These are phyloP conservation scores for Thoreauomyces humboldtii DNA, from an alignment of 192 early-diverging fungal genomes.

Conservation along the genomic window DNA sequence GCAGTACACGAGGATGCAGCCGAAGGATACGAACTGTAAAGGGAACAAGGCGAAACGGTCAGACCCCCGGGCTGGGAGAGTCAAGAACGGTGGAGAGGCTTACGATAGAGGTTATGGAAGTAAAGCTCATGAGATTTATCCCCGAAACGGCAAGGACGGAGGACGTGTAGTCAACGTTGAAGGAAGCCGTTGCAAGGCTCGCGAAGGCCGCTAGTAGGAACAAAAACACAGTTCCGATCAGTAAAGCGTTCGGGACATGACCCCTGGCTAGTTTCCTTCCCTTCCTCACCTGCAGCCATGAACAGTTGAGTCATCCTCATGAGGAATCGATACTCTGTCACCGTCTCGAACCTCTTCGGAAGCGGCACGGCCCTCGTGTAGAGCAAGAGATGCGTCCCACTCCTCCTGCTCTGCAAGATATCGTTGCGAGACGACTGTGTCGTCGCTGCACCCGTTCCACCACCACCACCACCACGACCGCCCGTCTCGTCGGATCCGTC, in stretches of 20 bases:
- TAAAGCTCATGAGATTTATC: constrained; percentile 46
- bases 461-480: no score
- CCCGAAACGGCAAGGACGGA: constrained; percentile 40
- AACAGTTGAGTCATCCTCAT: constrained; percentile 29
- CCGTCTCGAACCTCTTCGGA: constrained; percentile 26
- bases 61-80: no score
- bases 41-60: no score
- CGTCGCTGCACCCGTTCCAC: no score
- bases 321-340: constrained; percentile 27
- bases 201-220: constrained; percentile 33
- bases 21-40: constrained; percentile 44
- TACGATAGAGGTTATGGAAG: constrained; percentile 41
- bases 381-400: constrained; percentile 25
- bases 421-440: no score
- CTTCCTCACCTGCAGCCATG: constrained; percentile 17
- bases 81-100: neutral
- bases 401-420: no score
- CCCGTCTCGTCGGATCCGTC: no score
- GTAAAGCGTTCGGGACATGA: neutral
- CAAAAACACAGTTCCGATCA: no score
- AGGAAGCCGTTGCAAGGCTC: constrained; percentile 38
- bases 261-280: neutral
- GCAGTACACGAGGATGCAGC: constrained; percentile 46
- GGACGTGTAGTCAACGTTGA: constrained; percentile 45
- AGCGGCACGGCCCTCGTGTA: constrained; percentile 31